phyloP scores from a whole-genome alignment of 2,329 filamentous ascomycete species.

The Sporothrix mexicana region DNA sequence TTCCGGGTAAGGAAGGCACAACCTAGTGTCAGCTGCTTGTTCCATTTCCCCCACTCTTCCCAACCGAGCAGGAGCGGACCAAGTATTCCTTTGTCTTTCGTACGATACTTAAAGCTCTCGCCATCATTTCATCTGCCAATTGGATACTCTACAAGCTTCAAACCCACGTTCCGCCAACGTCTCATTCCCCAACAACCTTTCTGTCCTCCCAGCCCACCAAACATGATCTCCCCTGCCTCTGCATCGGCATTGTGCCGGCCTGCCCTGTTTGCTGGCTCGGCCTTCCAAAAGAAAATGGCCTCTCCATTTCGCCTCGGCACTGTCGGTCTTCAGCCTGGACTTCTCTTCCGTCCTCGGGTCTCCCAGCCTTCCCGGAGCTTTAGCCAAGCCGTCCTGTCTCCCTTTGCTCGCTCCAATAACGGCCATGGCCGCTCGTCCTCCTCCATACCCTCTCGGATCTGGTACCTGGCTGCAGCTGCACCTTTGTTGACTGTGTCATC shows the following conservation, averaged over 20 bases:
- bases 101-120: not conserved
- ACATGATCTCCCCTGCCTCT: constrained; percentile 5
- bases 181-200: not conserved
- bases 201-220: not conserved
- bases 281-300: not conserved
- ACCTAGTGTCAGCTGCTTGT: constrained; percentile 24
- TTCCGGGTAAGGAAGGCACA: constrained; percentile 21
- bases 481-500: constrained; percentile 28
- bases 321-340: constrained; percentile 15
- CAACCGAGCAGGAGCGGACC: not conserved
- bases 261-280: not conserved
- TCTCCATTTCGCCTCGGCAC: constrained; percentile 20
- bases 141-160: constrained; percentile 3
- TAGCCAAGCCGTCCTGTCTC: not conserved
- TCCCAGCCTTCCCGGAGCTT: not conserved
- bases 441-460: constrained; percentile 15
- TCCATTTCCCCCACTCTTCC: constrained; percentile 25
- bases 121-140: not conserved
- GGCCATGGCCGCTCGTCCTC: constrained; percentile 25
- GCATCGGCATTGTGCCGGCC: constrained; percentile 2
- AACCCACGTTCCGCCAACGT: not conserved
- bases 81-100: constrained; percentile 9
- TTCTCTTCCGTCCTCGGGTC: not conserved
- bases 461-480: constrained; percentile 31
- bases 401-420: not conserved